Evolutionary conservation across 345 rosid species (phyloP).

Genomic region (Lepidium africanum): DNA sequence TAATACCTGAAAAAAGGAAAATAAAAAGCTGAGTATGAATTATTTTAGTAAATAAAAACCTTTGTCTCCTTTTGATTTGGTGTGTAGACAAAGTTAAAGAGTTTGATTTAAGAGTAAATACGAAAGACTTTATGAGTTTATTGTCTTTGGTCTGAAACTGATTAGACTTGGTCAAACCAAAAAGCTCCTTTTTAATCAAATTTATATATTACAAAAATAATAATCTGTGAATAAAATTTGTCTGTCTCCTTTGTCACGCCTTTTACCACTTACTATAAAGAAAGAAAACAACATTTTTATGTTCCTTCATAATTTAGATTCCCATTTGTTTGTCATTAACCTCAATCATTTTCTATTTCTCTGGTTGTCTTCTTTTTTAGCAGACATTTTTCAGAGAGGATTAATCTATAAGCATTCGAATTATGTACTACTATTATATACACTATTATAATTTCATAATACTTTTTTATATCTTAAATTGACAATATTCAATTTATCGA

Average conservation of each 20-base stretch:
- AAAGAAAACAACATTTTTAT: conserved; percentile 1
- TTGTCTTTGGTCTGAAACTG: conserved; percentile 19
- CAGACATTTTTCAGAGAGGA: conserved; percentile 14
- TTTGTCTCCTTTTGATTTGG: background rate
- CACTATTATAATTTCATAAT: no score
- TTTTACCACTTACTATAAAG: conserved; percentile 23
- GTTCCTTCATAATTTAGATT: conserved; percentile 22
- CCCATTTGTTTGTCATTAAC: conserved; percentile 12
- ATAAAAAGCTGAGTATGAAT: background rate
- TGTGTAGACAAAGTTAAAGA: background rate
- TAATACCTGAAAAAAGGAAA: background rate
- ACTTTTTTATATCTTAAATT: no score
- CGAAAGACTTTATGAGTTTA: conserved; percentile 5
- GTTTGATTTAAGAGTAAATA: background rate
- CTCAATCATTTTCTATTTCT: conserved; percentile 13
- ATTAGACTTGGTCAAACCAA: conserved; percentile 24
- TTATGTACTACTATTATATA: background rate
- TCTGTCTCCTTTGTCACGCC: conserved; percentile 22
- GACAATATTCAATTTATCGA: no score
- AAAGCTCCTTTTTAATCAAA: conserved; percentile 20
- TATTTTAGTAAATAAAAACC: background rate
- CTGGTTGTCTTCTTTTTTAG: background rate
- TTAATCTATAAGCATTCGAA: conserved; percentile 5
- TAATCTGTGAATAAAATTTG: background rate
- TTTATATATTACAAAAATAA: background rate